phyloP scores from a whole-genome alignment of 2,329 filamentous ascomycete genomes.

The Neurospora crassa region DNA sequence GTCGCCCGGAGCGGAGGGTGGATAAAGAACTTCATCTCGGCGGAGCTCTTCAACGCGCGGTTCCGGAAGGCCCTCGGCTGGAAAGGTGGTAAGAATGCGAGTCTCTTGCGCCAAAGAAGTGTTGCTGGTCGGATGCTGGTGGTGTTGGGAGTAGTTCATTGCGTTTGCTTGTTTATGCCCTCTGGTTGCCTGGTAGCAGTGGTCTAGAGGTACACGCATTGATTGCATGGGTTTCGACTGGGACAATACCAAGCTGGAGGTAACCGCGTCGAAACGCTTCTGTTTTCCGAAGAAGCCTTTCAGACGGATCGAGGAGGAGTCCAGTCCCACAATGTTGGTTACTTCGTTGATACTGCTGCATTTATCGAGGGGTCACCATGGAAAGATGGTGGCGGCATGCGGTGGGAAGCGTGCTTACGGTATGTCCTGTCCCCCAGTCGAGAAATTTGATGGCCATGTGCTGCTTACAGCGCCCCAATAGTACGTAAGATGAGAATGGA shows the following conservation, averaged over 20 bases:
- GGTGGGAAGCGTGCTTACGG: neutral
- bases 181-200: neutral
- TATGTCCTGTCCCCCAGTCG: neutral
- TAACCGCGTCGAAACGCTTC: neutral
- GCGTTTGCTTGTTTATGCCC: neutral
- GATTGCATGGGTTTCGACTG: neutral
- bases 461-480: neutral
- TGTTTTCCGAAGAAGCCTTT: neutral
- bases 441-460: neutral
- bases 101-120: constrained; percentile 3
- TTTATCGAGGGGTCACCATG: neutral
- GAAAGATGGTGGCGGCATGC: neutral
- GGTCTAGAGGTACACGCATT: neutral
- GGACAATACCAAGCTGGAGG: neutral
- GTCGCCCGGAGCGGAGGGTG: neutral
- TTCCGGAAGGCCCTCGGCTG: constrained; percentile 12
- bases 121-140: neutral
- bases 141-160: neutral
- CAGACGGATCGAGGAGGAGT: neutral
- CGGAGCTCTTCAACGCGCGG: constrained; percentile 5
- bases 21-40: constrained; percentile 5
- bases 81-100: constrained; percentile 14
- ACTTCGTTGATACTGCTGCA: neutral
- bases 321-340: neutral
- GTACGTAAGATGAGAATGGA: neutral